Evolutionary conservation across 106 monocot species (phyloP).

Genomic region (Apostasia shenzhenica): DNA sequence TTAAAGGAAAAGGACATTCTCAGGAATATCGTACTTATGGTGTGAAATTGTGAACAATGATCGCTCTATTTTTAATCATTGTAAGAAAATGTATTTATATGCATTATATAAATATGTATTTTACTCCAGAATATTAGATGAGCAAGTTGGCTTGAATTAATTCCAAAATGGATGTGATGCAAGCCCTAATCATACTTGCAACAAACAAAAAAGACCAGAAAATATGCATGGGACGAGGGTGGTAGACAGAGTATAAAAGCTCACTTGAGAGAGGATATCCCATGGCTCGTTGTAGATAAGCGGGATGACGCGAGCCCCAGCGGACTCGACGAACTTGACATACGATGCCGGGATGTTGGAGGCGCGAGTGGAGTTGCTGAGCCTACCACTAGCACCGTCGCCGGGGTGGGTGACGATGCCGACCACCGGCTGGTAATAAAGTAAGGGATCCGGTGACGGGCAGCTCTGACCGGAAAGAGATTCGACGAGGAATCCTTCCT

Average conservation of each 20-base stretch:
- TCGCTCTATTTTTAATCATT: too few species aligned
- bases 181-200: too few species aligned
- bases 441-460: slow-evolving; percentile 31
- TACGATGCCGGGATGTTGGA: slow-evolving; percentile 79
- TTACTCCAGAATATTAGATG: too few species aligned
- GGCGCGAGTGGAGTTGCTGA: slow-evolving; percentile 35
- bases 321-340: slow-evolving; percentile 87
- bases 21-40: too few species aligned
- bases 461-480: slow-evolving; percentile 10
- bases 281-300: slow-evolving; percentile 70
- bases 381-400: slow-evolving; percentile 70
- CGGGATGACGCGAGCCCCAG: slow-evolving; percentile 79
- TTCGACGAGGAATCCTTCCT: not conserved
- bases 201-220: not conserved
- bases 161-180: too few species aligned
- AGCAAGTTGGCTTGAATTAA: too few species aligned
- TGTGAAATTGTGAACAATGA: too few species aligned
- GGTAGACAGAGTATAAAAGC: not conserved
- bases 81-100: too few species aligned
- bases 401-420: slow-evolving; percentile 84
- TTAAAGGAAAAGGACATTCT: too few species aligned
- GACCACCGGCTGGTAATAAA: slow-evolving; percentile 74
- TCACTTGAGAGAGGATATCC: slow-evolving; percentile 42
- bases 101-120: too few species aligned
- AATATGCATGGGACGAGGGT: too few species aligned